These are phyloP conservation scores for Brasenia schreberi DNA, from an alignment of 164 flowering plant genomes.

Conservation along the genomic window DNA sequence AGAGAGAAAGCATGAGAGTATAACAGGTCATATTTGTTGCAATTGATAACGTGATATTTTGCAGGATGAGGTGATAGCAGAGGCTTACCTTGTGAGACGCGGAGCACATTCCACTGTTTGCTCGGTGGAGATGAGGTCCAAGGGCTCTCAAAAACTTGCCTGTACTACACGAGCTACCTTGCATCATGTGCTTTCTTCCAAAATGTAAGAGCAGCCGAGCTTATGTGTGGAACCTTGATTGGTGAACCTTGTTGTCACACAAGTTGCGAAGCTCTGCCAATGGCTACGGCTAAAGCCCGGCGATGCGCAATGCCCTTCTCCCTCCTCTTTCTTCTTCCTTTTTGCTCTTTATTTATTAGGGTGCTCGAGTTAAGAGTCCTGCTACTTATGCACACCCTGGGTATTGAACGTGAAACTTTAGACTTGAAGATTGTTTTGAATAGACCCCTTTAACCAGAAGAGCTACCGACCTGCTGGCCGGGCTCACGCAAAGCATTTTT, in stretches of 20 bases:
- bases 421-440: no score
- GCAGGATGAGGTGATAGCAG: constrained; percentile 4
- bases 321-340: no score
- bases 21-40: neutral
- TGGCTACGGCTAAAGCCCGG: no score
- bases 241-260: neutral
- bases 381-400: no score
- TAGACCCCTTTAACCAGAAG: no score
- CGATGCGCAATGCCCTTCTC: no score
- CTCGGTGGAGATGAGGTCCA: constrained; percentile 3
- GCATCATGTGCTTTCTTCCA: neutral
- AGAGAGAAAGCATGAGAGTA: neutral
- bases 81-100: neutral
- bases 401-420: no score
- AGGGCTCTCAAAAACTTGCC: neutral
- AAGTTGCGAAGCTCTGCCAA: neutral
- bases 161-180: neutral
- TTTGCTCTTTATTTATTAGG: no score
- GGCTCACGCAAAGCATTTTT: no score
- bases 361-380: no score
- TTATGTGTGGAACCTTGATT: neutral
- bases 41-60: neutral
- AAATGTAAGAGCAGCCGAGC: neutral
- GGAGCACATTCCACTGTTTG: constrained; percentile 3
- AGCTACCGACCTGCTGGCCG: no score